phyloP scores from a whole-genome alignment of 805 yeast species.

The Wickerhamomyces chaumierensis region DNA sequence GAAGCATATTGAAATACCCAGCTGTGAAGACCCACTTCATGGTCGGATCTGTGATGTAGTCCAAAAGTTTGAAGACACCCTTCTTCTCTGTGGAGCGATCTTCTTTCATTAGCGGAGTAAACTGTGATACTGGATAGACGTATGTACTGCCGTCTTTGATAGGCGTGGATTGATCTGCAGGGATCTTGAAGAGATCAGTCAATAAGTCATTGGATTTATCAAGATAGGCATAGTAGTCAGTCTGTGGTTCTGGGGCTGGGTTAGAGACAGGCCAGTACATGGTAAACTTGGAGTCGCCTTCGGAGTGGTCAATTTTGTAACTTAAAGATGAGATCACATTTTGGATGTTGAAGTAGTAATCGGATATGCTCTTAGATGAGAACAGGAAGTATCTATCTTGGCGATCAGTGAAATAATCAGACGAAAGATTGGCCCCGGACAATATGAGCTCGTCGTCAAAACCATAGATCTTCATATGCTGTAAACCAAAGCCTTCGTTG shows the following conservation, averaged over 20 bases:
- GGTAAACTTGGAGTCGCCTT: constrained; percentile 35
- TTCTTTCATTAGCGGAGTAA: constrained; percentile 66
- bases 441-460: constrained; percentile 82
- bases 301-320: constrained; percentile 44
- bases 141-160: constrained; percentile 35
- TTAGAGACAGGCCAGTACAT: constrained; percentile 69
- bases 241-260: constrained; percentile 55
- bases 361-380: constrained; percentile 41
- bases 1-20: constrained; percentile 89
- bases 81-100: constrained; percentile 77
- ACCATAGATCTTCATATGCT: constrained; percentile 96
- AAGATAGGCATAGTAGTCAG: constrained; percentile 38
- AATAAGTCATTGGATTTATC: constrained; percentile 45
- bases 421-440: constrained; percentile 84
- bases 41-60: constrained; percentile 40
- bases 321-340: constrained; percentile 57
- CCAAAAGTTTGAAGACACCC: constrained; percentile 48
- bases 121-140: constrained; percentile 86
- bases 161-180: constrained; percentile 1
- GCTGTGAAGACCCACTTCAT: constrained; percentile 85
- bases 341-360: constrained; percentile 69
- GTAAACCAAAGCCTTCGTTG: constrained; percentile 86
- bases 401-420: constrained; percentile 87
- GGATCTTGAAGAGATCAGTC: constrained; percentile 44
- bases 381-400: constrained; percentile 88